phyloP scores from a whole-genome alignment of 768 basidiomycete species.

The button mushroom (Agaricus bisporus) region DNA sequence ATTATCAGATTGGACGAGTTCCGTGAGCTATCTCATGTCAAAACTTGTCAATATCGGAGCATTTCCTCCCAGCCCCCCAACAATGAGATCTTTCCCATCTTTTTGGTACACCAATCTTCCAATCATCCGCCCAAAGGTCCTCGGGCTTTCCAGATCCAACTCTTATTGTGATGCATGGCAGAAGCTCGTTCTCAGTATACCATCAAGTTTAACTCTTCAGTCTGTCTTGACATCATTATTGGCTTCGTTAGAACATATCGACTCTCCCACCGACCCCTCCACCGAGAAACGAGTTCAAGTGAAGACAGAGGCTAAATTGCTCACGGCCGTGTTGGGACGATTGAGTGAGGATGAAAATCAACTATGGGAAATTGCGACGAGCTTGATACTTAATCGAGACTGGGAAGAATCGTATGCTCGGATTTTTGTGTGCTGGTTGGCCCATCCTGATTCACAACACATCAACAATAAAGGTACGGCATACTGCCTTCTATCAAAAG shows the following conservation, averaged over 20 bases:
- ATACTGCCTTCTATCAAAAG: neutral
- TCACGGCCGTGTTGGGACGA: slow-evolving; percentile 49
- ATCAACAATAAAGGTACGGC: slow-evolving; percentile 26
- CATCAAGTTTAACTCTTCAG: slow-evolving; percentile 48
- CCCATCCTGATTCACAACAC: slow-evolving; percentile 25
- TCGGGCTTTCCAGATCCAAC: slow-evolving; percentile 18
- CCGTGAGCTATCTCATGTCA: slow-evolving; percentile 48
- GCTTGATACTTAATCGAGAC: slow-evolving; percentile 45
- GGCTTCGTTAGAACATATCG: slow-evolving; percentile 33
- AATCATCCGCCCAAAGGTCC: slow-evolving; percentile 35
- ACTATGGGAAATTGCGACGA: slow-evolving; percentile 43
- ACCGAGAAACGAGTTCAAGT: slow-evolving; percentile 33
- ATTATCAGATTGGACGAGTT: slow-evolving; percentile 29
- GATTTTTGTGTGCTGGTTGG: slow-evolving; percentile 68
- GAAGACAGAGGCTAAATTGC: slow-evolving; percentile 47
- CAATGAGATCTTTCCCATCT: slow-evolving; percentile 56
- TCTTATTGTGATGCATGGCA: slow-evolving; percentile 49
- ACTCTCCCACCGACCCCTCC: slow-evolving; percentile 22
- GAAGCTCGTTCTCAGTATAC: slow-evolving; percentile 35
- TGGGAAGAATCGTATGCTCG: slow-evolving; percentile 59
- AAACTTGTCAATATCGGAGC: slow-evolving; percentile 66
- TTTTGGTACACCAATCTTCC: slow-evolving; percentile 56
- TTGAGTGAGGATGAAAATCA: slow-evolving; percentile 36
- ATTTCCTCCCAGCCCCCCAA: slow-evolving; percentile 48
- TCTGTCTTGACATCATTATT: slow-evolving; percentile 57